Percentiles rank a stretch among this genome's conserved stretches.
These are phyloP conservation scores for Penicillium digitatum DNA, from an alignment of 2,329 filamentous ascomycete species.

Conservation along the genomic window DNA sequence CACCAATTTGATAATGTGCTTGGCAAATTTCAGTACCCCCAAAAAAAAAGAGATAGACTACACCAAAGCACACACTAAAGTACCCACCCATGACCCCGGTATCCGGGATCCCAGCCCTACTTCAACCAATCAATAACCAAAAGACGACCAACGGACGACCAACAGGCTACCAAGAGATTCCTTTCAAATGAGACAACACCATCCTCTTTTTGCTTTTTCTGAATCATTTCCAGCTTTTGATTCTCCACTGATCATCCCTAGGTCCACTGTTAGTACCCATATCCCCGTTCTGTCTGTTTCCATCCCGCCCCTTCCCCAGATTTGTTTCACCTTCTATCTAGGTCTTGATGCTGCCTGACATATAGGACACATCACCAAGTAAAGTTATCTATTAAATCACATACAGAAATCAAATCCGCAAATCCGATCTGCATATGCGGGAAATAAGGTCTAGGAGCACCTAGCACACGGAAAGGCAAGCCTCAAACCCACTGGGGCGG, in stretches of 20 bases:
- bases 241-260: constrained; percentile 1
- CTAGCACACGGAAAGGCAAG: not conserved
- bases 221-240: not conserved
- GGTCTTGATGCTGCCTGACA: not conserved
- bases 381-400: not conserved
- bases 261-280: not conserved
- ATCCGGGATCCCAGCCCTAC: constrained; percentile 3
- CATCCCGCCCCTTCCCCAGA: constrained; percentile 11
- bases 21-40: not conserved
- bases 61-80: not conserved
- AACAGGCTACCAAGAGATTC: not conserved
- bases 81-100: constrained; percentile 3
- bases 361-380: not conserved
- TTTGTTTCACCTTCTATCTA: constrained; percentile 2
- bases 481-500: not conserved
- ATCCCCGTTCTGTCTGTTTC: not conserved
- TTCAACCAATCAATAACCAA: constrained; percentile 4
- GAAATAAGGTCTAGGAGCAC: constrained; percentile 3
- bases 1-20: not conserved
- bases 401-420: not conserved
- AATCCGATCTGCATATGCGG: constrained; percentile 13
- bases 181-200: constrained; percentile 8
- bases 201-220: constrained; percentile 6
- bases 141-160: not conserved
- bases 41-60: not conserved